A percentile compares a stretch with the other conserved stretches of the same genome.
Evolutionary conservation across 768 basidiomycete genomes (phyloP).

Genomic region (Boletus rubropictus): DNA sequence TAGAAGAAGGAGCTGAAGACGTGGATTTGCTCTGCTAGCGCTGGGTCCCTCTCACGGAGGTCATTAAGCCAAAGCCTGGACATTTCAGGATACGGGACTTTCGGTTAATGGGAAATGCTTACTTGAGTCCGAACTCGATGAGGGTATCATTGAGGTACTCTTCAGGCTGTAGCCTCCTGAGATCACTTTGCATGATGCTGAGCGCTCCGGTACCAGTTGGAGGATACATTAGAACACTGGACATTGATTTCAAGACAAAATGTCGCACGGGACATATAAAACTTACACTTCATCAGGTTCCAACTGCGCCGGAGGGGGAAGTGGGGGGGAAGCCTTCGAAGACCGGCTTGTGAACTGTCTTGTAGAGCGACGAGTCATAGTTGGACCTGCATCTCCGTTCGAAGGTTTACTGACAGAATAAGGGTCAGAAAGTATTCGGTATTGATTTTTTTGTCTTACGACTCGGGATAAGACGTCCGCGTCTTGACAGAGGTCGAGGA

Average conservation of each 20-base stretch:
- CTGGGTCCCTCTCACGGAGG: conserved; percentile 49
- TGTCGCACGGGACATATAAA: not conserved
- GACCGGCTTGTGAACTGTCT: conserved; percentile 30
- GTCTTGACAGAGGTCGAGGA: conserved; percentile 17
- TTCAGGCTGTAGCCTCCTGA: conserved; percentile 63
- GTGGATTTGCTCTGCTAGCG: conserved; percentile 68
- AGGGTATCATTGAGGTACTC: conserved; percentile 95
- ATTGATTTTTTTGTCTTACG: conserved; percentile 12
- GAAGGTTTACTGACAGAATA: conserved; percentile 8
- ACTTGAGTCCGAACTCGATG: conserved; percentile 96
- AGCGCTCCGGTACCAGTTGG: conserved; percentile 66
- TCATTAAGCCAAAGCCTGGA: conserved; percentile 64
- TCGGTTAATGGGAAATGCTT: conserved; percentile 23
- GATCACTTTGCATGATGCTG: conserved; percentile 75
- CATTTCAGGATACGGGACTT: conserved; percentile 3
- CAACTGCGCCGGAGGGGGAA: conserved; percentile 26
- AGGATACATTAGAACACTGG: conserved; percentile 74
- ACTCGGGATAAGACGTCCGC: conserved; percentile 4
- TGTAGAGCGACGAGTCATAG: conserved; percentile 27
- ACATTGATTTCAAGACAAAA: conserved; percentile 3
- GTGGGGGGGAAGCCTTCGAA: conserved; percentile 18
- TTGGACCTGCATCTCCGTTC: conserved; percentile 6
- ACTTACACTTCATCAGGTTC: conserved; percentile 66
- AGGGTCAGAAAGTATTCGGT: not conserved
- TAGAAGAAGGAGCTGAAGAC: conserved; percentile 98